These are phyloP conservation scores for Ceratocystis alfenasii DNA, from an alignment of 2,329 filamentous ascomycete genomes.

Conservation along the genomic window DNA sequence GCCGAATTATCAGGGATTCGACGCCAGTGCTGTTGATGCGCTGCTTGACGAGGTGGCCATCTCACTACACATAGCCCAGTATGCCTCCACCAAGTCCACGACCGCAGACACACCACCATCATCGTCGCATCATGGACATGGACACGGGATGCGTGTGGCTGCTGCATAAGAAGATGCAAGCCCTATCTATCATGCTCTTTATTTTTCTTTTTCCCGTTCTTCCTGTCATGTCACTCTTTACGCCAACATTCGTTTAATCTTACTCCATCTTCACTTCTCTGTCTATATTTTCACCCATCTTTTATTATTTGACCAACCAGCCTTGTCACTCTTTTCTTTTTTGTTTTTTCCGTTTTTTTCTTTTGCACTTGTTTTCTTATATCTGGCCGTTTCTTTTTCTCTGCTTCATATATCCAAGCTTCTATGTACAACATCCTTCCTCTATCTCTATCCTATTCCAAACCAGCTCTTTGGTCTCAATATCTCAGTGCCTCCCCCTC, in stretches of 20 bases:
- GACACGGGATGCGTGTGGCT: not conserved
- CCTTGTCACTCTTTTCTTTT: not conserved
- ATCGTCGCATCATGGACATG: conserved; percentile 4
- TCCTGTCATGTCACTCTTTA: not conserved
- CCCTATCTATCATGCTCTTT: not conserved
- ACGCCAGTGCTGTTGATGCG: conserved; percentile 14
- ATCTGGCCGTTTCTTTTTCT: not conserved
- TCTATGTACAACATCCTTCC: not conserved
- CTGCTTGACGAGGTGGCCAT: conserved; percentile 20
- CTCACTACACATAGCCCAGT: conserved; percentile 18
- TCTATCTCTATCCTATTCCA: not conserved
- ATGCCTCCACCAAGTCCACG: not conserved
- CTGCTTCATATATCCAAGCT: not conserved
- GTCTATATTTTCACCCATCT: conserved; percentile 3
- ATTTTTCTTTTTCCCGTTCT: conserved; percentile 13
- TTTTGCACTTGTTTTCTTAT: too few species aligned
- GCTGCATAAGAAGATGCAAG: not conserved
- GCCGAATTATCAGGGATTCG: not conserved
- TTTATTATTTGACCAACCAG: not conserved
- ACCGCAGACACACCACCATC: not conserved
- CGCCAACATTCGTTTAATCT: conserved; percentile 9
- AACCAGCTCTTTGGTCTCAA: not conserved
- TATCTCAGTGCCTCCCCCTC: not conserved
- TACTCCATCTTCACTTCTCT: not conserved
- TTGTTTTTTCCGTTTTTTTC: not conserved